Percentiles rank a stretch among this genome's conserved stretches.
Conservation (phyloP, 2,329 filamentous ascomycete genomes). For the Diplodia sapinea region DNA sequence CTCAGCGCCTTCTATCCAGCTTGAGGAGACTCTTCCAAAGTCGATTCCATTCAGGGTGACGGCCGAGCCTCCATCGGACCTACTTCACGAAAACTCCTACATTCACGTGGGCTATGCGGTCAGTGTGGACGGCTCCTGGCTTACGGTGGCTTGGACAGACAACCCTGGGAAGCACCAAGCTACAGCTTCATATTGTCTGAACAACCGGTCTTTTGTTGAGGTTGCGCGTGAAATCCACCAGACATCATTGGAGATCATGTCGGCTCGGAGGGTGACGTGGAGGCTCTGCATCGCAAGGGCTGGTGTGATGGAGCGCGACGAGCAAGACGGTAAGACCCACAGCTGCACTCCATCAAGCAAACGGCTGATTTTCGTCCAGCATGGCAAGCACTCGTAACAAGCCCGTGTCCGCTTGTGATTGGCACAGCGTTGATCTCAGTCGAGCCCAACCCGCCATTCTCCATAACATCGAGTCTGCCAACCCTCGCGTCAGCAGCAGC, state of each 20-base stretch:
- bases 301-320: conserved; percentile 69
- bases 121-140: conserved; percentile 77
- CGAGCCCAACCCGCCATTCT: conserved; percentile 68
- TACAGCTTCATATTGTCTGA: conserved; percentile 73
- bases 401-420: conserved; percentile 46
- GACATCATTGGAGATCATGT: conserved; percentile 75
- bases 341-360: too few relatives aligned
- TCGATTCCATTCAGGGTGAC: conserved; percentile 77
- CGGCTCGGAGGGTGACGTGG: conserved; percentile 74
- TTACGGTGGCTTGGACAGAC: conserved; percentile 82
- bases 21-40: conserved; percentile 73
- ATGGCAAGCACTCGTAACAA: conserved; percentile 46
- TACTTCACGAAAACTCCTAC: conserved; percentile 78
- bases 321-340: conserved; percentile 59
- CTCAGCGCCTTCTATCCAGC: conserved; percentile 72
- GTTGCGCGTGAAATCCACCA: conserved; percentile 79
- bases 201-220: conserved; percentile 66
- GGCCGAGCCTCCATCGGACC: conserved; percentile 70
- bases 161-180: conserved; percentile 75
- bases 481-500: conserved; percentile 33
- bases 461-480: conserved; percentile 61
- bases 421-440: conserved; percentile 65
- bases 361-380: conserved; percentile 30
- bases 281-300: conserved; percentile 76
- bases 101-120: conserved; percentile 81